Base-by-base conservation (phyloP, 306 rosid genomes). In the Lathyrus oleraceus region DNA sequence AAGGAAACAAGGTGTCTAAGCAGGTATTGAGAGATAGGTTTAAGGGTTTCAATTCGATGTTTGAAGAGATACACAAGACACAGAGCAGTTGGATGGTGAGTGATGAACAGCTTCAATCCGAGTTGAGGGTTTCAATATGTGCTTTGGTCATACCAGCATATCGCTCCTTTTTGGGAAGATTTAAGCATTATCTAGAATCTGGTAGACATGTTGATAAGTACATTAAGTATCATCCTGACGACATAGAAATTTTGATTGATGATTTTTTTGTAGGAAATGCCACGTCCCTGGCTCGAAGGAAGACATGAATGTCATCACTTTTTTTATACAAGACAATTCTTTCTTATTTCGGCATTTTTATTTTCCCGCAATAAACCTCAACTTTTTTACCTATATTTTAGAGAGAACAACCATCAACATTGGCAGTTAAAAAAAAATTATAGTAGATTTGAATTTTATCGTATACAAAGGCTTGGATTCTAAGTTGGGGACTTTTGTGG, bases 111-210 rank as follows among this genome's bases (percentile, higher is more conserved):
- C 96, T 92, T 54, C 87, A 83, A 21, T 89, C 96, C 6, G 96
- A 92, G 84, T 79, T 92, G 6, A 69, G 92, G 71, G 88, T 83
- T 48, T 92, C 97, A 0, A 70, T 89, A 10, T 83, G 90, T 2
- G 78, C 95, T 1, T 85, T 92, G 54, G 80, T 92, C 77, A 89
- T 92, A 54, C 97, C 97, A 4, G 96, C 96, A 0, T 92, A 89
- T 56, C 81, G 97, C 21, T 62, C 92, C 0, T 92, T 92, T 47
- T 15, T 79, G 36, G 96, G 88, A 53, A 82, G 96, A 82, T 92
- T 89, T 76, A 89, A 83, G 72, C 94, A 89, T 49, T 60, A 73
- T 78, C 57, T 91, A 63, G 85, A 87, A 51, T 61, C 87, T 1
- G 71, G 85, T 28, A 89, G 76, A 67, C 87, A 87, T 39, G 2